These are phyloP conservation scores for Ploettnerulaceae sp. DNA, from an alignment of 2,329 filamentous ascomycete species.

Conservation along the genomic window DNA sequence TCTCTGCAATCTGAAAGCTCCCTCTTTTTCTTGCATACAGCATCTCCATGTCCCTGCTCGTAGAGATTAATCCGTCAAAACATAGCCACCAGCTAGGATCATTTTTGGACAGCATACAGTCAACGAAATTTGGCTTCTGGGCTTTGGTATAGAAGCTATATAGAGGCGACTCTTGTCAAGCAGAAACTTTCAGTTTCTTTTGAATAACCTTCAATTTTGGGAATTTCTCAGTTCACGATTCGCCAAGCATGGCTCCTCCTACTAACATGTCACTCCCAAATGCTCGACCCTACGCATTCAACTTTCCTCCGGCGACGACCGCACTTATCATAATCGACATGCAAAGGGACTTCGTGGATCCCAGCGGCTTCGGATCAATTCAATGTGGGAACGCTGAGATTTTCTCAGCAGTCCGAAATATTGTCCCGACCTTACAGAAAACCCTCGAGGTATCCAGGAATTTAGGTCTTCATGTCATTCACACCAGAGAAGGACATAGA, in stretches of 20 bases:
- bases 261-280: conserved; percentile 26
- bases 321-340: conserved; percentile 51
- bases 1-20: no score
- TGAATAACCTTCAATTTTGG: no score
- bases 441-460: conserved; percentile 42
- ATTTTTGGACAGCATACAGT: no score
- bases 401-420: conserved; percentile 39
- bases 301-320: conserved; percentile 43
- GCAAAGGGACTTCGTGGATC: conserved; percentile 49
- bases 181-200: no score
- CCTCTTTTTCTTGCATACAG: no score
- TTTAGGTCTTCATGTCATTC: conserved; percentile 41
- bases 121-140: no score
- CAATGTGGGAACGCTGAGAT: conserved; percentile 42
- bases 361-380: conserved; percentile 46
- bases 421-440: conserved; percentile 41
- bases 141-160: no score
- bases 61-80: no score
- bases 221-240: background rate
- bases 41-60: no score
- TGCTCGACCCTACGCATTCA: conserved; percentile 43
- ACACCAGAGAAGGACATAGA: conserved; percentile 50
- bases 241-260: conserved; percentile 17
- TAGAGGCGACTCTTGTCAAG: no score
- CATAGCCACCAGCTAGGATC: no score